These are phyloP conservation scores for Coniochaeta sp. DNA, from an alignment of 2,329 filamentous ascomycete species.

Conservation along the genomic window DNA sequence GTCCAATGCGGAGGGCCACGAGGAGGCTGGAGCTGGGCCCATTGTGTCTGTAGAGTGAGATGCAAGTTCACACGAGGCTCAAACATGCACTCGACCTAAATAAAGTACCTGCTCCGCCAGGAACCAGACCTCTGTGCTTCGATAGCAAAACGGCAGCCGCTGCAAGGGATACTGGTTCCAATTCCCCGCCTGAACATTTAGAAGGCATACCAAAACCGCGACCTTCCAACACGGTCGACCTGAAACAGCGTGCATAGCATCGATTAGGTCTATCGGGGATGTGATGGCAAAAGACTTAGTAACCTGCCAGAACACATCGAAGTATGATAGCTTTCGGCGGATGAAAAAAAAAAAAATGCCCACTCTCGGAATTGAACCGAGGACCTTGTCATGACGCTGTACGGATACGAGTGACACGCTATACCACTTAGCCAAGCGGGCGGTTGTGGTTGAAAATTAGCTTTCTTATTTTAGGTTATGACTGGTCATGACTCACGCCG, in stretches of 20 bases:
- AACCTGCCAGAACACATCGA: too few relatives aligned
- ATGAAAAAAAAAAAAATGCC: background rate
- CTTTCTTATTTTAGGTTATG: background rate
- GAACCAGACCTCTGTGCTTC: too few relatives aligned
- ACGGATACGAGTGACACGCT: slow-evolving; percentile 1
- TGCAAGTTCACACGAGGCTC: background rate
- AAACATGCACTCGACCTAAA: background rate
- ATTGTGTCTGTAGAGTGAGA: background rate
- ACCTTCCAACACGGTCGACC: too few relatives aligned
- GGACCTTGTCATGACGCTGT: background rate
- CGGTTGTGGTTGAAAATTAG: background rate
- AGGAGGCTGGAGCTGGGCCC: background rate
- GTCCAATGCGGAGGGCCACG: too few relatives aligned
- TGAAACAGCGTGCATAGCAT: too few relatives aligned
- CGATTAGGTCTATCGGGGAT: too few relatives aligned
- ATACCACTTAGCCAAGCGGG: slow-evolving; percentile 1
- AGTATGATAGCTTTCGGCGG: background rate
- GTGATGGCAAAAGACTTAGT: background rate
- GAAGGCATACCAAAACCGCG: too few relatives aligned
- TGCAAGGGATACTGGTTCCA: too few relatives aligned
- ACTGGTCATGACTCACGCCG: too few relatives aligned
- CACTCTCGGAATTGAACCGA: background rate
- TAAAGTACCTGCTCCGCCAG: background rate
- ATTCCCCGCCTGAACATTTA: too few relatives aligned
- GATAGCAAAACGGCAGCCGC: background rate